phyloP scores from a whole-genome alignment of 371 early-diverging fungal genomes.

The Blakeslea trispora region DNA sequence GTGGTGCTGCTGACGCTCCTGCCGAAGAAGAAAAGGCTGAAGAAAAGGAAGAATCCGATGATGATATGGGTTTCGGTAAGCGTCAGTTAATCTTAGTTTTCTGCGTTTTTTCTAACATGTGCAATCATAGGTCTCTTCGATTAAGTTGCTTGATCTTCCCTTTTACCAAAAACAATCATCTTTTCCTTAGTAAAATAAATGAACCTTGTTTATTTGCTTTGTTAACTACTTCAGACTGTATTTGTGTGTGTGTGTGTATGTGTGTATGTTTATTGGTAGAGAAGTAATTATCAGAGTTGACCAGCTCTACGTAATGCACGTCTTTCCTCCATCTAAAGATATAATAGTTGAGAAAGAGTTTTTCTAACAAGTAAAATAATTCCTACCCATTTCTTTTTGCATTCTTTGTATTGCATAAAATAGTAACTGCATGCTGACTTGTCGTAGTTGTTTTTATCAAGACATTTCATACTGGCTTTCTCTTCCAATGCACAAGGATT shows the following conservation, averaged over 20 bases:
- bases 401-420: constrained; percentile 66
- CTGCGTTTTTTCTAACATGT: no score
- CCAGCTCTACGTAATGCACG: constrained; percentile 43
- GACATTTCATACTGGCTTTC: constrained; percentile 65
- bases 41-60: constrained; percentile 89
- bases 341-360: not conserved
- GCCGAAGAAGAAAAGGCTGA: constrained; percentile 65
- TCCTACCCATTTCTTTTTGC: constrained; percentile 71
- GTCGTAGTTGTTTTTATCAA: constrained; percentile 64
- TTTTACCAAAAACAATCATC: constrained; percentile 1
- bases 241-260: not conserved
- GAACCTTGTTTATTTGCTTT: not conserved
- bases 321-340: constrained; percentile 39
- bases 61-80: constrained; percentile 90
- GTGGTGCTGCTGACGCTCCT: constrained; percentile 60
- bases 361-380: not conserved
- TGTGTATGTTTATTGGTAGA: no score
- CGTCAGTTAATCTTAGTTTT: not conserved
- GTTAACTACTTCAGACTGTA: constrained; percentile 6
- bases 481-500: constrained; percentile 66
- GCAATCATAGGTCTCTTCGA: constrained; percentile 88
- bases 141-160: constrained; percentile 48
- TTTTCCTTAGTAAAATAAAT: constrained; percentile 14
- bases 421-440: constrained; percentile 59
- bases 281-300: constrained; percentile 35